Evolutionary conservation across 108 stramenopile genomes (phyloP).

Genomic region (Schizochytrium sp.): DNA sequence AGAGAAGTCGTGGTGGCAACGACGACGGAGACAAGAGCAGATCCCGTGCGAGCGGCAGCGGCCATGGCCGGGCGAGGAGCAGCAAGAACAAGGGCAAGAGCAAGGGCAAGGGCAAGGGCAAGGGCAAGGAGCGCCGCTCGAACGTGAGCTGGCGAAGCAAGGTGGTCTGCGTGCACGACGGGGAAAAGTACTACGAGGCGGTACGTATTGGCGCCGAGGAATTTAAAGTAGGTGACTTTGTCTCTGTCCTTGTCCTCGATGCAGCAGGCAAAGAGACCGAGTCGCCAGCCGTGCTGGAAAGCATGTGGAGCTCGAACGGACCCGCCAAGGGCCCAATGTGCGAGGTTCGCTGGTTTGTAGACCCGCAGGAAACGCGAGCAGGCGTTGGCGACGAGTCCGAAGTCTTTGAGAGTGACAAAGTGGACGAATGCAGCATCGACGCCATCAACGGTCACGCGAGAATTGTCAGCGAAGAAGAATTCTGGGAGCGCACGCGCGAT

Average conservation of each 20-base stretch:
- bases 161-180: neutral
- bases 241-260: neutral
- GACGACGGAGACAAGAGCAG: too few species aligned
- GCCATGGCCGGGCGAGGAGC: too few species aligned
- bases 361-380: neutral
- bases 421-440: neutral
- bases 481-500: neutral
- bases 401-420: neutral
- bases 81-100: too few species aligned
- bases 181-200: neutral
- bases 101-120: too few species aligned
- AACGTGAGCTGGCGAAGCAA: neutral
- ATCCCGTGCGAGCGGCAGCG: too few species aligned
- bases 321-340: neutral
- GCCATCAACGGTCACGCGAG: neutral
- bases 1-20: too few species aligned
- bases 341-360: neutral
- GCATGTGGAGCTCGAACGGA: neutral
- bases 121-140: neutral
- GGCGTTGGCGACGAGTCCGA: neutral
- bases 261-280: neutral
- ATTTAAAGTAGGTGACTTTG: neutral
- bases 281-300: neutral
- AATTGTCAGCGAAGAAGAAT: neutral
- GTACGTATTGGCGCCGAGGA: neutral